Conservation (phyloP, 495 filamentous ascomycete species). For the Talaromyces proteolyticus region DNA sequence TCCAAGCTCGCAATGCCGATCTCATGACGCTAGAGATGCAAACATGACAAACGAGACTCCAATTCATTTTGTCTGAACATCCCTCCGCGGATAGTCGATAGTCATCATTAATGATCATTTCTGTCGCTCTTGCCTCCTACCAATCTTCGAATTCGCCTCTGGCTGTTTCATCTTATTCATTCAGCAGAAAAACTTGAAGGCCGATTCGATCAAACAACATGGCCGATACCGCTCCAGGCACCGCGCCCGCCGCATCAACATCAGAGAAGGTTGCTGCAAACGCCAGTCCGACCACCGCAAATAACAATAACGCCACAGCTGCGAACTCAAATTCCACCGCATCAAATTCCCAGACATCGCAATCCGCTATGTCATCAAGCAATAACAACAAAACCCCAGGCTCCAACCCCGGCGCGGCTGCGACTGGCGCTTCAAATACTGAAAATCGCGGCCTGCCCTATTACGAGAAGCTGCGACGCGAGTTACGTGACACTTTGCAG, state of each 20-base stretch:
- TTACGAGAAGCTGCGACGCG: slow-evolving; percentile 67
- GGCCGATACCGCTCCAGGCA: neutral
- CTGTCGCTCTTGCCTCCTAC: too few species aligned
- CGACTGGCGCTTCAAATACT: slow-evolving; percentile 17
- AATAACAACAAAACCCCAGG: slow-evolving; percentile 33
- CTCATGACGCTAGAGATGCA: slow-evolving; percentile 30
- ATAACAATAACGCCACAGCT: neutral
- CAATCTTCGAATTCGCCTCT: too few species aligned
- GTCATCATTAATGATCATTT: too few species aligned
- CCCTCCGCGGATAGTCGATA: too few species aligned
- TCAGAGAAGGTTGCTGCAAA: neutral
- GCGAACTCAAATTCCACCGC: neutral
- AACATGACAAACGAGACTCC: slow-evolving; percentile 40
- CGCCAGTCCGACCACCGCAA: neutral
- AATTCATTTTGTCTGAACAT: too few species aligned
- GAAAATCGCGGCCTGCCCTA: slow-evolving; percentile 52
- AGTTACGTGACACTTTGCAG: slow-evolving; percentile 60
- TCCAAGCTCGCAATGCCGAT: slow-evolving; percentile 10
- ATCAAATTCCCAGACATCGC: neutral
- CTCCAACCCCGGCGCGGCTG: slow-evolving; percentile 17
- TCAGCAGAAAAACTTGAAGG: too few species aligned
- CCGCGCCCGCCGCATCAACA: neutral
- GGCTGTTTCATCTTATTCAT: too few species aligned
- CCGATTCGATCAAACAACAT: neutral
- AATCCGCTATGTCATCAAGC: neutral